Evolutionary conservation across 164 flowering plant genomes (phyloP).

Genomic region (Magnolia sinica): DNA sequence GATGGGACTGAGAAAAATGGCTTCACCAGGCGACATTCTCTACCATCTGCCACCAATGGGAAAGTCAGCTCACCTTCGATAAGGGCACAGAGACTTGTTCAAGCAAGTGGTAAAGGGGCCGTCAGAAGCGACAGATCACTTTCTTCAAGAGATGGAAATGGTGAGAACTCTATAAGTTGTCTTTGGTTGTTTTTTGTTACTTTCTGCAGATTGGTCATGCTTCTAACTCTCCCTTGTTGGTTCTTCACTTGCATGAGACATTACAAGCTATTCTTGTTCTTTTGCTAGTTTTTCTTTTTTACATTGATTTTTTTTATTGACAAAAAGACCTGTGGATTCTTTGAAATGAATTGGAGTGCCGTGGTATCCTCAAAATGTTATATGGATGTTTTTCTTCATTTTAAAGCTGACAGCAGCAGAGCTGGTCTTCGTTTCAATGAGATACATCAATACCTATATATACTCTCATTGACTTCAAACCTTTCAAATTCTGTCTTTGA

Average conservation of each 20-base stretch:
- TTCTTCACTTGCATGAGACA: not conserved
- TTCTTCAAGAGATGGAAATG: conserved; percentile 62
- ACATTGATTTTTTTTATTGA: not conserved
- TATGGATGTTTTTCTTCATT: not conserved
- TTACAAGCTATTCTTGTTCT: not conserved
- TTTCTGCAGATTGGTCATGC: not conserved
- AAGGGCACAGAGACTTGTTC: conserved; percentile 40
- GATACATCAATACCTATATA: not conserved
- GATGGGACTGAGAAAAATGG: conserved; percentile 50
- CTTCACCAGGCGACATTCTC: conserved; percentile 56
- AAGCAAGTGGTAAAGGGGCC: conserved; percentile 37
- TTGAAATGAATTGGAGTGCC: not conserved
- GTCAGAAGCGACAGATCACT: conserved; percentile 42
- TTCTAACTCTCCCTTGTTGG: not conserved
- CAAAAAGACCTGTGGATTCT: not conserved
- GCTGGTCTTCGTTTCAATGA: not conserved
- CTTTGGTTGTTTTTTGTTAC: not conserved
- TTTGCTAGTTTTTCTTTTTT: not conserved
- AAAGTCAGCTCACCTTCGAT: conserved; percentile 54
- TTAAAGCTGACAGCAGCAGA: not conserved
- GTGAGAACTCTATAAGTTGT: conserved; percentile 25
- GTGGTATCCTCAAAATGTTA: not conserved
- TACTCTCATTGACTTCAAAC: not conserved
- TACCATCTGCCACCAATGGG: conserved; percentile 54
- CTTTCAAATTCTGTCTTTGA: not conserved